phyloP scores from a whole-genome alignment of 768 basidiomycete species.

The Naganishia vaughanmartiniae region DNA sequence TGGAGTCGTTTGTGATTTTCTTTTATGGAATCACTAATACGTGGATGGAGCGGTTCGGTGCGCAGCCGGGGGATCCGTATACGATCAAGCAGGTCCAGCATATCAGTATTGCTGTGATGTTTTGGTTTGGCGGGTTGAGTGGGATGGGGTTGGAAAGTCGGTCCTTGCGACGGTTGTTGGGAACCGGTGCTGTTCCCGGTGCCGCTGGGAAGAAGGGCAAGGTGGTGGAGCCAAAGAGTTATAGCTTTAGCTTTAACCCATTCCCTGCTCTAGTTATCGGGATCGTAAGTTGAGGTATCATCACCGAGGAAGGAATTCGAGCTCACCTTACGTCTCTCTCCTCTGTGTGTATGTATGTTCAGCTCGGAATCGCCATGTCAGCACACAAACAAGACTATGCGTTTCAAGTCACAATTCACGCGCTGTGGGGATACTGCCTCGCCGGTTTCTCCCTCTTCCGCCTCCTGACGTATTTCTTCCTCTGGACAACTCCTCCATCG shows the following conservation, averaged over 20 bases:
- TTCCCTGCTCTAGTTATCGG: conserved; percentile 90
- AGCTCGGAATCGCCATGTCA: conserved; percentile 86
- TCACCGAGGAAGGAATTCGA: neutral
- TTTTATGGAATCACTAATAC: conserved; percentile 84
- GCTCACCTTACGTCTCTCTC: neutral
- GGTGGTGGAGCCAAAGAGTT: conserved; percentile 68
- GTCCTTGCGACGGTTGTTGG: conserved; percentile 69
- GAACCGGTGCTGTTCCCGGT: conserved; percentile 58
- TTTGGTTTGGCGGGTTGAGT: conserved; percentile 85
- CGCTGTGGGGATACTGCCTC: conserved; percentile 85
- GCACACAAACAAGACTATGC: conserved; percentile 85
- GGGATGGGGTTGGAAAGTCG: conserved; percentile 87
- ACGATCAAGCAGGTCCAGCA: conserved; percentile 91
- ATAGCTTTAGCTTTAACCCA: conserved; percentile 77
- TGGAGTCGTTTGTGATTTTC: conserved; percentile 63
- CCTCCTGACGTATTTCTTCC: conserved; percentile 88
- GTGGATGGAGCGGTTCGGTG: conserved; percentile 96
- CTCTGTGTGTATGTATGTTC: too few relatives aligned
- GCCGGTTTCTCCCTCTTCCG: conserved; percentile 73
- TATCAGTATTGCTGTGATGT: conserved; percentile 79
- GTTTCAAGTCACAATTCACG: conserved; percentile 92
- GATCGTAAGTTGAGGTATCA: conserved; percentile 53
- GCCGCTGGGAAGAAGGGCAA: conserved; percentile 32
- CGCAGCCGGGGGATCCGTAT: conserved; percentile 72
- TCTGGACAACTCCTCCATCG: conserved; percentile 79